A percentile compares a stretch with the other conserved stretches of the same genome.
Evolutionary conservation across 345 rosid genomes (phyloP).

Genomic region (Dovyalis caffra): DNA sequence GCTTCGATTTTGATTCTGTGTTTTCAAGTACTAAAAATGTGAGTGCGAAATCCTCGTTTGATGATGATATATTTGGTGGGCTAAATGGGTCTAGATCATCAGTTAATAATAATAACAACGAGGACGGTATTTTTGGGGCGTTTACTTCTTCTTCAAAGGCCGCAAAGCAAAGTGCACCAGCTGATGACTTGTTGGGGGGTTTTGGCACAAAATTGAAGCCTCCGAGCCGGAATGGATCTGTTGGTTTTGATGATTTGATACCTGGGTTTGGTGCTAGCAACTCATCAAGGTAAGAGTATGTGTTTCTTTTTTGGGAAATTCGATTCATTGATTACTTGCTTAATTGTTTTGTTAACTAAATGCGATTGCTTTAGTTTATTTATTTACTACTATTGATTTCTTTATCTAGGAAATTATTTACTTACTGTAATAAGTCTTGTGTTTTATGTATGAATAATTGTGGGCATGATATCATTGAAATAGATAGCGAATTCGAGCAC

Average conservation of each 20-base stretch:
- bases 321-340: not conserved
- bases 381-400: not conserved
- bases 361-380: not conserved
- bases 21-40: slow-evolving; percentile 34
- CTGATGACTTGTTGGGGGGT: slow-evolving; percentile 63
- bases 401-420: not conserved
- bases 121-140: slow-evolving; percentile 45
- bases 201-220: slow-evolving; percentile 34
- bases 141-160: slow-evolving; percentile 35
- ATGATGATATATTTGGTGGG: slow-evolving; percentile 58
- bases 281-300: slow-evolving; percentile 46
- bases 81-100: slow-evolving; percentile 32
- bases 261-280: slow-evolving; percentile 68
- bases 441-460: not conserved
- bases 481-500: not conserved
- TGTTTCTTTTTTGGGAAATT: not conserved
- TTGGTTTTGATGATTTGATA: slow-evolving; percentile 60
- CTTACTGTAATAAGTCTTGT: not conserved
- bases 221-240: slow-evolving; percentile 27
- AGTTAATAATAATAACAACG: slow-evolving; percentile 2
- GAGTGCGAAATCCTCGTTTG: slow-evolving; percentile 34
- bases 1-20: slow-evolving; percentile 51
- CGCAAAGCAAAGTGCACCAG: slow-evolving; percentile 30
- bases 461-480: not conserved
- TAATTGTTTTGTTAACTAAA: not conserved